These are phyloP conservation scores for Ophiocordyceps camponoti-saundersi DNA, from an alignment of 2,329 filamentous ascomycete species.

Conservation along the genomic window DNA sequence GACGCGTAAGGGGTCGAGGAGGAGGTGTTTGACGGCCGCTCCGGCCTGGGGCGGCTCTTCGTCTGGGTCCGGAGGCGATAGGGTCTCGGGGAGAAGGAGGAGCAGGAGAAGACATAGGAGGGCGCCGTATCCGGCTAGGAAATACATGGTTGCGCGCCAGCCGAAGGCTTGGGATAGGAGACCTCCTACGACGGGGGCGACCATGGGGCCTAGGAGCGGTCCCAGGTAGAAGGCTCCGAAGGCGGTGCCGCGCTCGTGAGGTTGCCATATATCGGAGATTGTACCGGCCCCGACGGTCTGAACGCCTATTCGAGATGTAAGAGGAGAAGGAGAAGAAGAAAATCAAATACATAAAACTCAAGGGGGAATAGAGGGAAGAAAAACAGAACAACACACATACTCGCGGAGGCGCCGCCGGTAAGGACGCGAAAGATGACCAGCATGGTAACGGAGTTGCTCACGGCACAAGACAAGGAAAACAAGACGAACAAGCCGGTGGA, in stretches of 20 bases:
- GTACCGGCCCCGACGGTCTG: constrained; percentile 74
- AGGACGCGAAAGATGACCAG: constrained; percentile 61
- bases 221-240: constrained; percentile 76
- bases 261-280: constrained; percentile 67
- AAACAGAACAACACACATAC: too few species aligned
- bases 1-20: constrained; percentile 58
- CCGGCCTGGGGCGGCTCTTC: not conserved
- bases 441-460: constrained; percentile 56
- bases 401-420: constrained; percentile 59
- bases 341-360: too few species aligned
- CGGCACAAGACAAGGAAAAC: constrained; percentile 52
- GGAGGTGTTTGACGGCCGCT: constrained; percentile 34
- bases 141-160: constrained; percentile 69
- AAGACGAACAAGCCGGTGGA: constrained; percentile 59
- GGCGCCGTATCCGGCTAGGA: constrained; percentile 53
- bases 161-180: constrained; percentile 49
- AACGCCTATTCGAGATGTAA: constrained; percentile 24
- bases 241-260: constrained; percentile 53
- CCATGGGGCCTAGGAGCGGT: constrained; percentile 54
- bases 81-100: constrained; percentile 49
- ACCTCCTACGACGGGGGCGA: constrained; percentile 65
- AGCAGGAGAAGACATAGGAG: constrained; percentile 36
- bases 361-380: too few species aligned
- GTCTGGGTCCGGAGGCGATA: constrained; percentile 19
- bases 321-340: too few species aligned